A percentile compares a stretch with the other conserved stretches of the same genome.
These are phyloP conservation scores for Rhizopogon vesiculosus DNA, from an alignment of 768 basidiomycete species.

Conservation along the genomic window DNA sequence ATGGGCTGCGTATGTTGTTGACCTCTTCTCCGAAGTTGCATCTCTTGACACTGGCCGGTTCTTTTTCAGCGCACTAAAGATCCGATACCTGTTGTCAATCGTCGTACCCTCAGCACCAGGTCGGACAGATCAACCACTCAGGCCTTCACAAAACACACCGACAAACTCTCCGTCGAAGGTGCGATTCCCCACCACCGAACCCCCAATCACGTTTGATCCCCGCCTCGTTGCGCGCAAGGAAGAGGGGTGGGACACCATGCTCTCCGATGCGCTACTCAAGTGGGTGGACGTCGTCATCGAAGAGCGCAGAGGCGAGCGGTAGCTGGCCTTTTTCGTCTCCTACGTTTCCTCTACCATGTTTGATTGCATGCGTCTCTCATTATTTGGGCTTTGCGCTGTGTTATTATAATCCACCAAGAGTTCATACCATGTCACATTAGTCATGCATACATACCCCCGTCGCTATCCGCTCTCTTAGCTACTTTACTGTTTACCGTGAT, in stretches of 20 bases:
- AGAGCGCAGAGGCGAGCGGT: constrained; percentile 49
- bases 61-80: constrained; percentile 61
- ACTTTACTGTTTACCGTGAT: background rate
- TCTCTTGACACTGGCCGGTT: background rate
- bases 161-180: constrained; percentile 27
- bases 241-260: constrained; percentile 78
- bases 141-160: constrained; percentile 13
- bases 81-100: constrained; percentile 76
- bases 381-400: background rate
- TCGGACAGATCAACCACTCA: constrained; percentile 21
- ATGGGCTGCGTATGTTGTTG: constrained; percentile 70
- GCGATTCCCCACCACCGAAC: constrained; percentile 38
- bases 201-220: constrained; percentile 65
- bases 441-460: background rate
- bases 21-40: background rate
- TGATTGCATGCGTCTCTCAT: background rate
- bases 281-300: constrained; percentile 71
- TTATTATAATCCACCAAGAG: background rate
- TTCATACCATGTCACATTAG: background rate
- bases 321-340: background rate
- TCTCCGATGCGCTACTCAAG: constrained; percentile 52
- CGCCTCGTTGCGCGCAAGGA: constrained; percentile 68
- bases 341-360: background rate
- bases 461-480: background rate
- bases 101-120: constrained; percentile 41